phyloP scores from a whole-genome alignment of 148 eudicot genomes.

The Rheum nobile region DNA sequence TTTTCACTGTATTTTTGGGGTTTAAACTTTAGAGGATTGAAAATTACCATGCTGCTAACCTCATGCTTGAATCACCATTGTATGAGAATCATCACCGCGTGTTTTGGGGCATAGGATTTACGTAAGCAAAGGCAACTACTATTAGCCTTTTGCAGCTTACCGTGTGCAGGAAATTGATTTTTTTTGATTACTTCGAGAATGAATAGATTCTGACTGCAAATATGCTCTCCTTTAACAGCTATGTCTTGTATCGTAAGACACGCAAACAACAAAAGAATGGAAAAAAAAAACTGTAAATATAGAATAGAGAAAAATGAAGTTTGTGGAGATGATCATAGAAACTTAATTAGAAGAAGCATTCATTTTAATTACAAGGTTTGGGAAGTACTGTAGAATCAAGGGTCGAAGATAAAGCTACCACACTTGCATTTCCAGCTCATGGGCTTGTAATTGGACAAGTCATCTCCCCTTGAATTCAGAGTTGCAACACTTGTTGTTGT shows the following conservation, averaged over 20 bases:
- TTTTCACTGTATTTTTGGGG: too few relatives aligned
- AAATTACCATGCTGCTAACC: background rate
- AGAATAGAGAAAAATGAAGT: background rate
- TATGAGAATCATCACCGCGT: constrained; percentile 1
- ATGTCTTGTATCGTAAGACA: background rate
- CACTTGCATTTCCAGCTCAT: constrained; percentile 93
- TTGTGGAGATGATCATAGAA: background rate
- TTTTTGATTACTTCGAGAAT: constrained; percentile 4
- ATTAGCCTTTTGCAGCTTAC: background rate
- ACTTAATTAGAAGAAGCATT: background rate
- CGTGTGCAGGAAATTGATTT: background rate
- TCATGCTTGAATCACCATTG: background rate
- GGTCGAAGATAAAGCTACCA: constrained; percentile 60
- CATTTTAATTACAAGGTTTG: background rate
- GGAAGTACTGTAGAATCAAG: constrained; percentile 16
- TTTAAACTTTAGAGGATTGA: too few relatives aligned
- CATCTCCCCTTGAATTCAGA: constrained; percentile 48
- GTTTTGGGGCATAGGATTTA: background rate
- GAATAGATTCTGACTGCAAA: constrained; percentile 4
- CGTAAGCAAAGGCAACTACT: constrained; percentile 3
- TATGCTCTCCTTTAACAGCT: background rate
- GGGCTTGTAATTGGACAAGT: constrained; percentile 63
- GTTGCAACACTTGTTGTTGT: constrained; percentile 9
- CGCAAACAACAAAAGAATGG: background rate
- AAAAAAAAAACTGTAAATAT: background rate